These are phyloP conservation scores for Glycine latifolia DNA, from an alignment of 306 rosid genomes.

Conservation along the genomic window DNA sequence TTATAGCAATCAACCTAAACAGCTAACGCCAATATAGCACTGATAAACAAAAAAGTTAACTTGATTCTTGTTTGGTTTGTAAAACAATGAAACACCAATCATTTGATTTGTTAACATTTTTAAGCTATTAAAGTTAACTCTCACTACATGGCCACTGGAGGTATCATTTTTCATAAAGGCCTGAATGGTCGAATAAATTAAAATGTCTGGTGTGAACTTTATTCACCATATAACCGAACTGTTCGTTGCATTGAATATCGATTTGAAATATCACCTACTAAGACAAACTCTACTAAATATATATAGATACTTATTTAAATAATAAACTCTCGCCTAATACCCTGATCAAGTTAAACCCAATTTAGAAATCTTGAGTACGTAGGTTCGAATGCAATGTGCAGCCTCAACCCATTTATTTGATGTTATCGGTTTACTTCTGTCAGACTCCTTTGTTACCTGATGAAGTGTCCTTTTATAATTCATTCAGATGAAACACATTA, in stretches of 20 bases:
- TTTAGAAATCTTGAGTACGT: slow-evolving; percentile 11
- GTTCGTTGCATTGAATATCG: slow-evolving; percentile 46
- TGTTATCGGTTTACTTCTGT: background rate
- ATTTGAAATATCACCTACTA: slow-evolving; percentile 48
- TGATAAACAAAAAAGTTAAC: background rate
- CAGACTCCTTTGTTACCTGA: background rate
- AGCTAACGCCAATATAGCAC: background rate
- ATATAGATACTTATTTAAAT: background rate
- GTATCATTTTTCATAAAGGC: slow-evolving; percentile 31
- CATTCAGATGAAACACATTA: background rate
- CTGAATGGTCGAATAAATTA: background rate
- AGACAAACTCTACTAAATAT: slow-evolving; percentile 44
- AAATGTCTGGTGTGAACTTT: slow-evolving; percentile 44
- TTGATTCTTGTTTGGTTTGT: background rate
- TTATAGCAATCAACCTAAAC: background rate
- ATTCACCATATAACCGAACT: slow-evolving; percentile 38
- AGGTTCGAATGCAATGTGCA: slow-evolving; percentile 42
- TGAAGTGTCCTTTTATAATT: background rate
- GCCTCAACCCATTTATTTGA: slow-evolving; percentile 9
- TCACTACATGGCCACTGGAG: background rate
- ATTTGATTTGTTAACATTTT: background rate
- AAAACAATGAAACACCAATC: slow-evolving; percentile 1
- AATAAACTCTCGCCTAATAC: slow-evolving; percentile 3
- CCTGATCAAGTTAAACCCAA: slow-evolving; percentile 36
- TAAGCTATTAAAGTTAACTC: background rate